A percentile compares a stretch with the other conserved stretches of the same genome.
These are phyloP conservation scores for Oryza punctata DNA, from an alignment of 176 grass and related monocot genomes.

Conservation along the genomic window DNA sequence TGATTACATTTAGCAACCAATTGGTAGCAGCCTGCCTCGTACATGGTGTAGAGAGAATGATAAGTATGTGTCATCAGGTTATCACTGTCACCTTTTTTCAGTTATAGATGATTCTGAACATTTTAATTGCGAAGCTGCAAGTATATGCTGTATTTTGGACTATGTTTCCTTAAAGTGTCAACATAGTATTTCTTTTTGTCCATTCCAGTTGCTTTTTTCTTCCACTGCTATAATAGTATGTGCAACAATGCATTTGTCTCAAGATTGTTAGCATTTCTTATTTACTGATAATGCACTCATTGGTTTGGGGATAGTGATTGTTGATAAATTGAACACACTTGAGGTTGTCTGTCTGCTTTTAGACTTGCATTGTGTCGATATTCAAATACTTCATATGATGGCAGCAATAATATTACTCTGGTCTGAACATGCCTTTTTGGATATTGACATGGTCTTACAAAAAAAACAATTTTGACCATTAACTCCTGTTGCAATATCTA, in stretches of 20 bases:
- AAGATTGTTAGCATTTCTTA: background rate
- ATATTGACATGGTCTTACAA: background rate
- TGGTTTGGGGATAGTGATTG: background rate
- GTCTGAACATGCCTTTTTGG: background rate
- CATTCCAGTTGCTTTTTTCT: background rate
- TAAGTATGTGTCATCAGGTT: background rate
- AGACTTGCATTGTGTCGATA: background rate
- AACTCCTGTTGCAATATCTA: background rate
- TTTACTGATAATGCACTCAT: background rate
- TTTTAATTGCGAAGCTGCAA: background rate
- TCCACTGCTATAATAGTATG: background rate
- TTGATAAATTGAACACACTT: conserved; percentile 5
- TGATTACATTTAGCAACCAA: background rate
- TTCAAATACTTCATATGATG: conserved; percentile 1
- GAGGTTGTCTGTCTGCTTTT: background rate
- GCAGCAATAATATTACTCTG: background rate
- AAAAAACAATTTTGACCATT: background rate
- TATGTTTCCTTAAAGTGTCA: background rate
- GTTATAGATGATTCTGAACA: background rate
- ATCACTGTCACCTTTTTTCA: background rate
- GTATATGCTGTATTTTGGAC: background rate
- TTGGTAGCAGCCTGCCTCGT: background rate
- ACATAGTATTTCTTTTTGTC: background rate
- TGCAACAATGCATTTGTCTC: background rate
- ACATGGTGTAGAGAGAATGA: background rate